phyloP scores from a whole-genome alignment of 495 filamentous ascomycete genomes.

The Aspergillus ellipticus region DNA sequence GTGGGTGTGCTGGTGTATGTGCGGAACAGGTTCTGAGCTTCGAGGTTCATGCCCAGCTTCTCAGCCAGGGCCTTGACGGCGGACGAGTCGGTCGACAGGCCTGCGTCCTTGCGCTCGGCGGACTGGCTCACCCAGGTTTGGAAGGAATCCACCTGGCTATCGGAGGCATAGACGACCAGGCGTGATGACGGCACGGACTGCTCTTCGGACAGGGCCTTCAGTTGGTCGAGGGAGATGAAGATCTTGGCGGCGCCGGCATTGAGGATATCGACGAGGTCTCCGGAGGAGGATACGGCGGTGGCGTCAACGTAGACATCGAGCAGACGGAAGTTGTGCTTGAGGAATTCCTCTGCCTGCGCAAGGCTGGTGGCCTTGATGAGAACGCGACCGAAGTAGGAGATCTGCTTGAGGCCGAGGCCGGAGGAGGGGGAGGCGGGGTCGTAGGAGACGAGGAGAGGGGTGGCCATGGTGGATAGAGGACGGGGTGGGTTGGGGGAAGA shows the following conservation, averaged over 20 bases:
- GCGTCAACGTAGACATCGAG: constrained; percentile 75
- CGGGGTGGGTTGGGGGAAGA: background rate
- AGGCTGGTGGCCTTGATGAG: constrained; percentile 62
- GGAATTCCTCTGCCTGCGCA: constrained; percentile 61
- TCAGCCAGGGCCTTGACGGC: constrained; percentile 47
- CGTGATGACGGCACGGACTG: constrained; percentile 55
- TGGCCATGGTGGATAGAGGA: constrained; percentile 37
- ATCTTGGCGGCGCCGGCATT: constrained; percentile 85
- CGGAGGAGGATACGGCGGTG: constrained; percentile 58
- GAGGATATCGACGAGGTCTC: constrained; percentile 74
- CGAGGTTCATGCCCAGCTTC: constrained; percentile 35
- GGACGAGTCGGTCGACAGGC: constrained; percentile 47
- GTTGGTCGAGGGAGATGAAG: constrained; percentile 70
- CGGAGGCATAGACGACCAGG: constrained; percentile 47
- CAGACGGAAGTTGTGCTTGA: constrained; percentile 61
- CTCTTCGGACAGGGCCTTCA: constrained; percentile 48
- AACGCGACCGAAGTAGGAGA: constrained; percentile 74
- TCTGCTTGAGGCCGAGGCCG: constrained; percentile 62
- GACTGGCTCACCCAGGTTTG: constrained; percentile 40
- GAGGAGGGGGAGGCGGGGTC: constrained; percentile 39
- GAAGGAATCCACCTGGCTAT: constrained; percentile 33
- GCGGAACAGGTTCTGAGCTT: constrained; percentile 37
- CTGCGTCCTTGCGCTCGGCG: constrained; percentile 49
- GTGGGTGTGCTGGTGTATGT: constrained; percentile 32
- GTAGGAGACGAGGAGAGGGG: constrained; percentile 46